Evolutionary conservation across 805 yeast species (phyloP).

Genomic region (Candida dajiaensis): DNA sequence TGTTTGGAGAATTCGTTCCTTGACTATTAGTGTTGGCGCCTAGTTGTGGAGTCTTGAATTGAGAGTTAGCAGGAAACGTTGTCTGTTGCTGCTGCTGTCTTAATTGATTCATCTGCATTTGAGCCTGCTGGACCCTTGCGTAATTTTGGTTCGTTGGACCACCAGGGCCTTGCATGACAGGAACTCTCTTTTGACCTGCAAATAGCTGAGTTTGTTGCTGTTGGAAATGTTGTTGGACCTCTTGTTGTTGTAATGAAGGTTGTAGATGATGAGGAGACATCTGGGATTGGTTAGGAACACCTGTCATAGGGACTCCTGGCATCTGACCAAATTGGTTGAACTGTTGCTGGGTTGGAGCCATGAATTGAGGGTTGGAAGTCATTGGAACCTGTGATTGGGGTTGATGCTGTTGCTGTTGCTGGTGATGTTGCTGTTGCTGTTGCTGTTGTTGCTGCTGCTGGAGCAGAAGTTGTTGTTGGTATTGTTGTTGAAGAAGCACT

Average conservation of each 20-base stretch:
- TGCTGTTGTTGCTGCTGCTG: conserved; percentile 1
- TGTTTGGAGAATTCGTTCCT: conserved; percentile 14
- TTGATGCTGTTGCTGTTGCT: conserved; percentile 4
- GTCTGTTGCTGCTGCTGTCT: conserved; percentile 31
- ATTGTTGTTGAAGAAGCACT: conserved; percentile 28
- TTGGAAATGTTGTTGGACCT: conserved; percentile 6
- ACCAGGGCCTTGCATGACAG: conserved; percentile 1
- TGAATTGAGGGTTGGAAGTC: not conserved
- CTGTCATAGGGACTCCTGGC: not conserved
- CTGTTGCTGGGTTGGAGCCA: not conserved
- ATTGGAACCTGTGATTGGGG: not conserved
- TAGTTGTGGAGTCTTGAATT: conserved; percentile 2
- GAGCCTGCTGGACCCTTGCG: conserved; percentile 31
- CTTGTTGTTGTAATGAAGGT: conserved; percentile 22
- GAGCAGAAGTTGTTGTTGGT: conserved; percentile 10
- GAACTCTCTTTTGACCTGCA: conserved; percentile 18
- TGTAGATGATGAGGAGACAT: conserved; percentile 8
- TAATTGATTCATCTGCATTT: conserved; percentile 43
- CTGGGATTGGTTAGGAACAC: conserved; percentile 1
- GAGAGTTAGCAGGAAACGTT: conserved; percentile 3
- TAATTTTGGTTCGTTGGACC: conserved; percentile 19
- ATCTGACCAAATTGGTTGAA: conserved; percentile 3
- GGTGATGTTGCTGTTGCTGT: conserved; percentile 5
- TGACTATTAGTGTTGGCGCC: conserved; percentile 2
- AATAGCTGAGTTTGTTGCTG: conserved; percentile 24